phyloP scores from a whole-genome alignment of 164 flowering plant species.

The Annona cherimola region DNA sequence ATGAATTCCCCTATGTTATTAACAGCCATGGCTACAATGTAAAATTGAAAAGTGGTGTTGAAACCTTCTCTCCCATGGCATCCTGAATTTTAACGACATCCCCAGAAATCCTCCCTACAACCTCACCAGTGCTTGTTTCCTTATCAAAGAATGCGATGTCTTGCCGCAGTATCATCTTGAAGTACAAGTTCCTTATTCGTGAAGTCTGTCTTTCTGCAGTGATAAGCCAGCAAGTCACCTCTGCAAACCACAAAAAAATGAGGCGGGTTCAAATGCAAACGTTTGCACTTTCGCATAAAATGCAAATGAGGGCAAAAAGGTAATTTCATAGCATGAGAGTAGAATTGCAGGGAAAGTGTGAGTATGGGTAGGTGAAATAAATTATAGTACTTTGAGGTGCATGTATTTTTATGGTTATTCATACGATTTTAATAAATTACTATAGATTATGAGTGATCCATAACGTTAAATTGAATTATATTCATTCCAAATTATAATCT shows the following conservation, averaged over 20 bases:
- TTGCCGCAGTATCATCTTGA: conserved; percentile 51
- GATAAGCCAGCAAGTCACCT: conserved; percentile 57
- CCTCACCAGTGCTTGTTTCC: conserved; percentile 50
- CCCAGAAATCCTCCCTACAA: conserved; percentile 51
- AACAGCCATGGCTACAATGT: neutral
- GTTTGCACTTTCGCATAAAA: no score
- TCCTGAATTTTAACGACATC: conserved; percentile 58
- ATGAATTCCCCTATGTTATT: neutral
- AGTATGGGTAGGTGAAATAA: no score
- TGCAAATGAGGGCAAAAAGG: no score
- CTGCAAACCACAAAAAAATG: conserved; percentile 24
- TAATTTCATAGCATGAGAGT: no score
- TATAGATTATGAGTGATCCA: no score
- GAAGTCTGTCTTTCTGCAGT: conserved; percentile 60
- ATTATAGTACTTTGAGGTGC: no score
- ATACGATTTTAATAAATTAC: no score
- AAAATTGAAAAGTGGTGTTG: neutral
- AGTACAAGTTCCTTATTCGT: conserved; percentile 40
- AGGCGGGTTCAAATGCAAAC: no score
- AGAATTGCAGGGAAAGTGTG: no score
- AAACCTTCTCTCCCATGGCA: conserved; percentile 67
- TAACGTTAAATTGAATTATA: no score
- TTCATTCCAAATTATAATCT: no score
- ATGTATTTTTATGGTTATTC: no score
- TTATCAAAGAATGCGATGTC: conserved; percentile 51